Conservation (phyloP, 805 yeast species). For the Saccharomycopsis malanga region DNA sequence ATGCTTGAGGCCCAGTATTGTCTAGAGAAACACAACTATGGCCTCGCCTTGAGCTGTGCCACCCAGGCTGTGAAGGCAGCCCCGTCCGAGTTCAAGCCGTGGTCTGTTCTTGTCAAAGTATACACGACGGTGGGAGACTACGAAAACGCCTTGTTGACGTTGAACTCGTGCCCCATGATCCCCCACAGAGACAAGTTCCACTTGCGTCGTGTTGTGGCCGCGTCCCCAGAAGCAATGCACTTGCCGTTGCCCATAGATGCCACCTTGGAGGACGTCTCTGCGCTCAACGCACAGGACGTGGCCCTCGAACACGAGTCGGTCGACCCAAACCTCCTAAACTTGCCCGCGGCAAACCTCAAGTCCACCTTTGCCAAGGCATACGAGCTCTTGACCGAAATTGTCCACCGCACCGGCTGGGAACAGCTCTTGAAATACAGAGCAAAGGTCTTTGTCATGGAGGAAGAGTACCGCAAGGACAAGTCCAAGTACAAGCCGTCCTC, state of each 20-base stretch:
- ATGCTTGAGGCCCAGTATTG: constrained; percentile 54
- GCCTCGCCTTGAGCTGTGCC: constrained; percentile 53
- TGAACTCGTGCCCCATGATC: constrained; percentile 80
- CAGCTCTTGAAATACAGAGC: constrained; percentile 50
- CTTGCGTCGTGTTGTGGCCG: constrained; percentile 52
- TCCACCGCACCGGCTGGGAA: constrained; percentile 71
- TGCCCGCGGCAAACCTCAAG: constrained; percentile 65
- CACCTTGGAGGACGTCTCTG: constrained; percentile 58
- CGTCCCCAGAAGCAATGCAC: constrained; percentile 50
- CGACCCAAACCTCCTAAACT: constrained; percentile 51
- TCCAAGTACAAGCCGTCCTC: constrained; percentile 20
- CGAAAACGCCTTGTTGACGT: constrained; percentile 63
- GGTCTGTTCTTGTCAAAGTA: constrained; percentile 60
- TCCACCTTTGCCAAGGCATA: constrained; percentile 53
- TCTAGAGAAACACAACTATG: constrained; percentile 42
- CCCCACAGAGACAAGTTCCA: constrained; percentile 61
- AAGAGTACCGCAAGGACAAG: constrained; percentile 43
- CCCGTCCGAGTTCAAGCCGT: constrained; percentile 70
- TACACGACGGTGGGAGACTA: constrained; percentile 58
- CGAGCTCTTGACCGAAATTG: constrained; percentile 55
- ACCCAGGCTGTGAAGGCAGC: constrained; percentile 59
- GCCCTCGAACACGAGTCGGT: constrained; percentile 57
- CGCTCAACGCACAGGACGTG: constrained; percentile 58
- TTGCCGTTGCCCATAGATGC: constrained; percentile 74
- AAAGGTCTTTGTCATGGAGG: constrained; percentile 61